phyloP scores from a whole-genome alignment of 2,329 filamentous ascomycete species.

The Penicillium fuscoglaucum region DNA sequence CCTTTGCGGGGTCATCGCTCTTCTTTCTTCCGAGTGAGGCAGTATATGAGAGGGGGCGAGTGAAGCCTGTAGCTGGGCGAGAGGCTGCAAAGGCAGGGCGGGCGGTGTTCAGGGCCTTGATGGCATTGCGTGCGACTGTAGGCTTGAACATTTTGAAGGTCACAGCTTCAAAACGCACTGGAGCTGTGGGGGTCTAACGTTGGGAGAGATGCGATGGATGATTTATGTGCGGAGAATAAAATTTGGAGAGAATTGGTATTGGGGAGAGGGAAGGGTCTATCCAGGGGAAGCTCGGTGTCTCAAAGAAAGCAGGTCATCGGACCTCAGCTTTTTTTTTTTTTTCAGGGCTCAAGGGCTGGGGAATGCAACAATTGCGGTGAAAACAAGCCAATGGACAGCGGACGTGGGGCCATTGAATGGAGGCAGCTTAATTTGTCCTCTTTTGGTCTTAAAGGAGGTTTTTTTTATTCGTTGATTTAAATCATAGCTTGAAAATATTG shows the following conservation, averaged over 20 bases:
- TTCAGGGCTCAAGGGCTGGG: not conserved
- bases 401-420: not conserved
- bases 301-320: slow-evolving; percentile 1
- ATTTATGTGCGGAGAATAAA: too few species aligned
- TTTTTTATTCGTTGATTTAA: not conserved
- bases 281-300: not conserved
- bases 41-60: slow-evolving; percentile 35
- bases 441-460: not conserved
- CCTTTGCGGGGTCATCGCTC: slow-evolving; percentile 27
- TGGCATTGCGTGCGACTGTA: slow-evolving; percentile 27
- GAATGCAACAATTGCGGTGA: slow-evolving; percentile 16
- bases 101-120: slow-evolving; percentile 23
- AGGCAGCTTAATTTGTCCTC: not conserved
- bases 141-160: slow-evolving; percentile 32
- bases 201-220: not conserved
- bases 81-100: slow-evolving; percentile 1
- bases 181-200: not conserved
- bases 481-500: not conserved
- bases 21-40: slow-evolving; percentile 27
- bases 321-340: not conserved
- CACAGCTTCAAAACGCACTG: not conserved
- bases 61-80: slow-evolving; percentile 22
- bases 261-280: not conserved
- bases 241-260: not conserved
- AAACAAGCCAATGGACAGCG: slow-evolving; percentile 3